Evolutionary conservation across 2,329 filamentous ascomycete genomes (phyloP), one percentile per base, ranked within the genome.

Genomic region (Exophiala phaeomuriformis): DNA sequence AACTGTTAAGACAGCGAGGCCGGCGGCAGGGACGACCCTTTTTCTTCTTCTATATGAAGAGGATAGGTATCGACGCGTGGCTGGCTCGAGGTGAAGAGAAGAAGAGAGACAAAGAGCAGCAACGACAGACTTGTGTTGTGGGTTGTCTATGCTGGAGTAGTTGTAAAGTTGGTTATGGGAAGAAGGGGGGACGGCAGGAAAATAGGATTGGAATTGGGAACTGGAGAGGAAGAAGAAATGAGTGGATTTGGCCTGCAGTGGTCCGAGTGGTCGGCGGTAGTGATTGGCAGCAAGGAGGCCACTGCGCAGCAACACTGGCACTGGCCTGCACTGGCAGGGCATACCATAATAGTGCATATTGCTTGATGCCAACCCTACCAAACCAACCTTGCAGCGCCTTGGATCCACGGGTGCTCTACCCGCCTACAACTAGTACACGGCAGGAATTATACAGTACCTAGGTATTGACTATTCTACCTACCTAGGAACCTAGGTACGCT

Each of bases 81-180:
- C 61, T 64, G 58, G 64, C 52, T 65, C 61, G 62, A 51, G 61
- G 52, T 61, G 57, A 57, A 57, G 54, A 53, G 57, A 61, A 62
- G 61, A 60, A 61, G 58, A 53, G 55, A 60, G 19, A 57, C 53
- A 48, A 61, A 58, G 68, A 70, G 65, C 68, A 70, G 64, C 66
- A 68, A 58, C 61, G 53, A 61, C 60, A 64, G 62, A 61, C 58
- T 63, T 47, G 35, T 29, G 28, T 10, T 49, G 36, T 59, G 31
- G 53, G 47, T 59, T 59, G 42, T 32, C 10, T 45, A 32, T 45
- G 42, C 42, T 45, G 29, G 32, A 45, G 30, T 30, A 7, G 33
- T 19, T 19, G 19, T 19, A 41, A 58, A 58, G 58, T 65, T 53
- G 60, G 65, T 65, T 63, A 65, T 66, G 59, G 59, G 66, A 68